These are phyloP conservation scores for Crithidia brevicula DNA, from an alignment of 208 protist species.

Conservation along the genomic window DNA sequence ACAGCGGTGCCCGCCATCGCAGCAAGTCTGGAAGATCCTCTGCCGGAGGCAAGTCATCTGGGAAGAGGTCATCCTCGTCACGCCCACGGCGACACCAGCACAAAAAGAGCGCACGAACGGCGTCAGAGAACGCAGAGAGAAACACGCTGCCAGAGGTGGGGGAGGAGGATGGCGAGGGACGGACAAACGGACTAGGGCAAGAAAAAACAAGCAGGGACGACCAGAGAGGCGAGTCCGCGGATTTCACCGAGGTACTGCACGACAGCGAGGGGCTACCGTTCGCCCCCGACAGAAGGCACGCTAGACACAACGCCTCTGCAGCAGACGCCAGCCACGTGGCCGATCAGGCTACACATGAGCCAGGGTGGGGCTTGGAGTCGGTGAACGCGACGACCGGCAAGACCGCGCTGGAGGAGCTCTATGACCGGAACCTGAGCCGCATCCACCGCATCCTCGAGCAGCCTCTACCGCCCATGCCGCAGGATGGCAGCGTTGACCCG, in stretches of 20 bases:
- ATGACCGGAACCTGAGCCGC: slow-evolving; percentile 55
- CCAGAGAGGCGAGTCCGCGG: too few species aligned
- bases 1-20: background rate
- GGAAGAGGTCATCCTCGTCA: background rate
- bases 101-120: too few species aligned
- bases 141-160: background rate
- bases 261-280: too few species aligned
- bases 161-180: background rate
- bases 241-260: too few species aligned
- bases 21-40: background rate
- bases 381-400: slow-evolving; percentile 60
- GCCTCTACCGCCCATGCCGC: slow-evolving; percentile 73
- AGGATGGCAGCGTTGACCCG: slow-evolving; percentile 70
- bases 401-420: slow-evolving; percentile 65
- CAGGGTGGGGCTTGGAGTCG: slow-evolving; percentile 63
- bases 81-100: too few species aligned
- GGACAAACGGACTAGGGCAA: too few species aligned
- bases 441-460: slow-evolving; percentile 69
- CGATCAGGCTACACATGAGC: background rate
- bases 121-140: background rate
- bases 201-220: too few species aligned
- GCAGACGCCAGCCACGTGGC: too few species aligned
- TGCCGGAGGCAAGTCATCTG: too few species aligned
- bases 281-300: too few species aligned
- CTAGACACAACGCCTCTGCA: too few species aligned